A percentile compares a stretch with the other conserved stretches of the same genome.
phyloP scores from a whole-genome alignment of 352 stramenopile species.

The Phytophthora idaei region DNA sequence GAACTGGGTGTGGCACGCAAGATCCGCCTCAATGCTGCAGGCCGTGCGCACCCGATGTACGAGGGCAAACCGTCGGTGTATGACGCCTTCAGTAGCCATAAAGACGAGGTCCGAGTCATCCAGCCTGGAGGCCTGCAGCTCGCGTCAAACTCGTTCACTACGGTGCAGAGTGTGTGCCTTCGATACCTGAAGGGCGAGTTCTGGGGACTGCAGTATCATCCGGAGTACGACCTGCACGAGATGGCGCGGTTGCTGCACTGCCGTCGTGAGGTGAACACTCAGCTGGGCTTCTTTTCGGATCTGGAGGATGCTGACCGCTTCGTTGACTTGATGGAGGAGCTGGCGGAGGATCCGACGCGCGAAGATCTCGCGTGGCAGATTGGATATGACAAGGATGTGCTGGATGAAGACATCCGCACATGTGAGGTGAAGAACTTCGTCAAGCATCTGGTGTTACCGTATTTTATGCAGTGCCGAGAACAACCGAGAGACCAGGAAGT shows the following conservation, averaged over 20 bases:
- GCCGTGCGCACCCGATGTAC: slow-evolving; percentile 75
- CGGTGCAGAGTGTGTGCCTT: slow-evolving; percentile 62
- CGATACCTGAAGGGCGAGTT: slow-evolving; percentile 74
- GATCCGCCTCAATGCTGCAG: slow-evolving; percentile 59
- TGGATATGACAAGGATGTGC: slow-evolving; percentile 68
- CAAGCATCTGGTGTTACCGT: slow-evolving; percentile 72
- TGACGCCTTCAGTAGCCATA: slow-evolving; percentile 78
- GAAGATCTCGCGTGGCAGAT: slow-evolving; percentile 67
- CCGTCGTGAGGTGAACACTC: slow-evolving; percentile 62
- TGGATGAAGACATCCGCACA: slow-evolving; percentile 68
- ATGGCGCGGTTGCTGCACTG: slow-evolving; percentile 74
- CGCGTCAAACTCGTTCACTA: slow-evolving; percentile 60
- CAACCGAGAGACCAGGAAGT: slow-evolving; percentile 8
- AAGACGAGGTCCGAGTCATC: slow-evolving; percentile 77
- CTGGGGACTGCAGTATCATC: slow-evolving; percentile 80
- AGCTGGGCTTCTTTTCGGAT: slow-evolving; percentile 68
- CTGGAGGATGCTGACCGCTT: slow-evolving; percentile 54
- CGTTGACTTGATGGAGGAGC: slow-evolving; percentile 58
- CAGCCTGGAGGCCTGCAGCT: slow-evolving; percentile 53
- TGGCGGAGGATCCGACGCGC: slow-evolving; percentile 57
- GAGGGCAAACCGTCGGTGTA: slow-evolving; percentile 74
- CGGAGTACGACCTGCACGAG: slow-evolving; percentile 81
- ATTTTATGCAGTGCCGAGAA: slow-evolving; percentile 37
- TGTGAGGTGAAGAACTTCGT: slow-evolving; percentile 81
- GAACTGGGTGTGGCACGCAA: slow-evolving; percentile 74